Base-by-base conservation (phyloP, 2,329 filamentous ascomycete species). In the Venturia carpophila region DNA sequence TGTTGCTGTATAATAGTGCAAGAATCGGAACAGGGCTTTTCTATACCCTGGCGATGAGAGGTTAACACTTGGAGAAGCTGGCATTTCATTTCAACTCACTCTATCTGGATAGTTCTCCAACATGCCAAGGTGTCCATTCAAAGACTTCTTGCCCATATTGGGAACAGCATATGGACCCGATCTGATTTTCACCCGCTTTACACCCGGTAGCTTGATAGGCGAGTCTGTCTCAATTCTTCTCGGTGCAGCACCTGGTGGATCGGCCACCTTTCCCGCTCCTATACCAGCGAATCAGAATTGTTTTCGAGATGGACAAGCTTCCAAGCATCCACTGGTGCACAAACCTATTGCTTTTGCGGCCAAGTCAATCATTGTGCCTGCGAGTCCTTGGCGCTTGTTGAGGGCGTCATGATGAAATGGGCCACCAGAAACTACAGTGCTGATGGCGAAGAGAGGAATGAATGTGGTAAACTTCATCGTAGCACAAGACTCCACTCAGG, bases 21-120 rank as follows among this genome's bases (percentile, higher is more conserved):
- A 15, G 43, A 21, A 41, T 45, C 56, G 15, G 63, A 27, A 27
- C 64, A 65, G 4, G 64, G 64, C 37, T 65, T 65, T 11, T 58
- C 47, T 5, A 64, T 47, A n/a, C 2, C 21, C 21, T 49, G 47
- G 10, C 21, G 15, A 24, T 9, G 47, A 15, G 21, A 21, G 11
- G 6, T 49, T 27, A 49, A 49, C 21, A 27, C 27, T 21, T 27
- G 9, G 24, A 13, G 13, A 3, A 27, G n/a, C n/a, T 27, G 47
- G 15, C 21, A 10, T 27, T 27, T 13, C 10, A 27, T 24, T 27
- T 7, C 47, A 27, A 49, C 47, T 45, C 34, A 27, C 49, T 3
- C 17, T 52, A 30, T 66, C 64, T 15, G 60, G 64, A 34, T 64
- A 66, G 24, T 66, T 66, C 21, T 49, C 65, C 15, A 66, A 27